Evolutionary conservation across 139 green algal species (phyloP), one percentile per base, ranked within the genome.

Genomic region (Coccomyxa sp.): DNA sequence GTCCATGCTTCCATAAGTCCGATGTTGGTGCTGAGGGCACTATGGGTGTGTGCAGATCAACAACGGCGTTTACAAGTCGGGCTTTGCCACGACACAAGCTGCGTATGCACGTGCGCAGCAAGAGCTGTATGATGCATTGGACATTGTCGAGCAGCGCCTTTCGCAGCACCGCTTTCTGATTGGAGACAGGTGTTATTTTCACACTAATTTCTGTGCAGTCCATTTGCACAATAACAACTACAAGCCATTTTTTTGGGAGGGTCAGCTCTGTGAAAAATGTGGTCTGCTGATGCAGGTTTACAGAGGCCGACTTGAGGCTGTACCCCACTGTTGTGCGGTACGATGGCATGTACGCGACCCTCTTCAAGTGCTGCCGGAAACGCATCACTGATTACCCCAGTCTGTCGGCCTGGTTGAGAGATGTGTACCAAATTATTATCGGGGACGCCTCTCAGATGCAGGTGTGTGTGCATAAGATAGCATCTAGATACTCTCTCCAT

Each of bases 291-390:
- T 71, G 63, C 87, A 94, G 89, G 60, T 89, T 96, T 51, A 97
- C 95, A 1, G 92, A 97, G 77, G 92, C 92, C 1, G 95, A 98
- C 84, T 79, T 98, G 81, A 91, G 95, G 45, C 88, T 98, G 76
- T 93, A 94, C 45, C 95, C 95, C 30, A 99, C 95, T 77, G 88
- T 96, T 13, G 77, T 88, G 1, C 79, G 95, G 0, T 96, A 95
- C 77, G 95, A 98, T 67, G 88, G 93, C 13, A 89, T 92, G 16
- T 98, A 98, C 81, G 85, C 89, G 21, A 89, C 84, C 13, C 88
- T 98, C 4, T 99, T 99, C 91, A 97, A 96, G 86, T 98, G 95
- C 90, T 79, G 76, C 81, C 68, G 85, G 51, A 83, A 86, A 18
- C 87, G 92, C 57, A 87, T 97, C 18, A 83, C 84, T 0, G 94